A percentile compares a stretch with the other conserved stretches of the same genome.
Conservation (phyloP, 2,329 filamentous ascomycete genomes). For the Raffaelea arxii region DNA sequence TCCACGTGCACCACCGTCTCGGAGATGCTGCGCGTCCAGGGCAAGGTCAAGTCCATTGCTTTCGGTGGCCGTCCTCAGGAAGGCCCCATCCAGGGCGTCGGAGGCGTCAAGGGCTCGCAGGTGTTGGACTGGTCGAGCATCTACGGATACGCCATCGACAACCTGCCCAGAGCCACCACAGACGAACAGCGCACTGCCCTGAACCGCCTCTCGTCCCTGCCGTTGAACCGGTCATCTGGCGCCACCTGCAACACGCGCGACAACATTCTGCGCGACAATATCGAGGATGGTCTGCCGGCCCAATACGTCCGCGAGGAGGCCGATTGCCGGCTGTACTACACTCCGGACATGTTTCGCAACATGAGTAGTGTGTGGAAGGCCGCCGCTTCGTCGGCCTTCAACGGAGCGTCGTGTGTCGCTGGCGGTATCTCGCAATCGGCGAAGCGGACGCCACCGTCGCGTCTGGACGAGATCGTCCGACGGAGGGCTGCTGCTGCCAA, state of each 20-base stretch:
- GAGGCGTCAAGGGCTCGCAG: slow-evolving; percentile 51
- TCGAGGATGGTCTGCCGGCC: slow-evolving; percentile 30
- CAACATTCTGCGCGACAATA: slow-evolving; percentile 23
- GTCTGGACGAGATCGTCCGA: background rate
- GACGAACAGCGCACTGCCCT: slow-evolving; percentile 7
- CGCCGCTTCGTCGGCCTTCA: slow-evolving; percentile 27
- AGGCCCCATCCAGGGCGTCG: slow-evolving; percentile 49
- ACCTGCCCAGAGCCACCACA: slow-evolving; percentile 5
- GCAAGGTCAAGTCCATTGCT: slow-evolving; percentile 45
- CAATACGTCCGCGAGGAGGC: slow-evolving; percentile 39
- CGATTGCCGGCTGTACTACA: slow-evolving; percentile 44
- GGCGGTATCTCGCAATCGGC: slow-evolving; percentile 5
- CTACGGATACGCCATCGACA: slow-evolving; percentile 14
- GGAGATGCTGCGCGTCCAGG: slow-evolving; percentile 20
- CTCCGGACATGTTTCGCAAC: slow-evolving; percentile 35
- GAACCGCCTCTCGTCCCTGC: slow-evolving; percentile 4
- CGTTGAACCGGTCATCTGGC: slow-evolving; percentile 7
- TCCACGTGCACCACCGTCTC: slow-evolving; percentile 22
- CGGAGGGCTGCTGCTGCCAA: background rate
- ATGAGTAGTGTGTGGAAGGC: slow-evolving; percentile 36
- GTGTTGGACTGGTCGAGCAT: slow-evolving; percentile 3
- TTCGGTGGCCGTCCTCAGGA: slow-evolving; percentile 50
- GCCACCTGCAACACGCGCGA: slow-evolving; percentile 28
- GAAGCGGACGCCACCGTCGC: background rate
- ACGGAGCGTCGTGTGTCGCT: slow-evolving; percentile 8